Conservation (phyloP, 139 green algal genomes). For the Marvania coccoides region DNA sequence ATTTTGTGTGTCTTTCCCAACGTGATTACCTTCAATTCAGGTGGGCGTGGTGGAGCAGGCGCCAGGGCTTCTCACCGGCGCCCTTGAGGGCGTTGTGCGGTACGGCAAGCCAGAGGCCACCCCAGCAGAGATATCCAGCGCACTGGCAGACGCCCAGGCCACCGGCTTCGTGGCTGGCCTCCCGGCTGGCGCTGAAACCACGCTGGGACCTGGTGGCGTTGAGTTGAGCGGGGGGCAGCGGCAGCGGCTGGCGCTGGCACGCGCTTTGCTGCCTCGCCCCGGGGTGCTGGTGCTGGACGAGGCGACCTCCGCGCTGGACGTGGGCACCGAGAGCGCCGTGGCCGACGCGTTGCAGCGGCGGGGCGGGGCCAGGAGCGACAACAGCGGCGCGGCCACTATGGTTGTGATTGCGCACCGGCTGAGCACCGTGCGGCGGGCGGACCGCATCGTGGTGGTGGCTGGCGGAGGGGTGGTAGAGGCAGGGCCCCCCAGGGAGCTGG, state of each 20-base stretch:
- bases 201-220: slow-evolving; percentile 15
- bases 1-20: too few relatives aligned
- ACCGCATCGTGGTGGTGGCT: slow-evolving; percentile 22
- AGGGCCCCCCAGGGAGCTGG: slow-evolving; percentile 7
- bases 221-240: slow-evolving; percentile 46
- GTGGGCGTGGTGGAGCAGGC: slow-evolving; percentile 56
- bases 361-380: too few relatives aligned
- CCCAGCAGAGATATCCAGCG: slow-evolving; percentile 36
- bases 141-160: slow-evolving; percentile 48
- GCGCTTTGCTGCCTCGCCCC: slow-evolving; percentile 49
- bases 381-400: background rate
- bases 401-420: slow-evolving; percentile 41
- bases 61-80: slow-evolving; percentile 39
- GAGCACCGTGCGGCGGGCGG: slow-evolving; percentile 14
- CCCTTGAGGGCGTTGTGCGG: slow-evolving; percentile 48
- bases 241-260: slow-evolving; percentile 66
- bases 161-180: slow-evolving; percentile 45
- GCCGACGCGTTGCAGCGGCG: background rate
- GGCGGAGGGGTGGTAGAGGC: slow-evolving; percentile 16
- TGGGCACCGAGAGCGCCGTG: slow-evolving; percentile 16
- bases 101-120: slow-evolving; percentile 17
- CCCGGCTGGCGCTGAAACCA: slow-evolving; percentile 34
- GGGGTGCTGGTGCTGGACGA: slow-evolving; percentile 58
- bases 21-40: too few relatives aligned
- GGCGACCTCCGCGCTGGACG: slow-evolving; percentile 60